Conservation (phyloP, 1,284 basidiomycete genomes). For the Pseudomicrostroma phylloplanum region DNA sequence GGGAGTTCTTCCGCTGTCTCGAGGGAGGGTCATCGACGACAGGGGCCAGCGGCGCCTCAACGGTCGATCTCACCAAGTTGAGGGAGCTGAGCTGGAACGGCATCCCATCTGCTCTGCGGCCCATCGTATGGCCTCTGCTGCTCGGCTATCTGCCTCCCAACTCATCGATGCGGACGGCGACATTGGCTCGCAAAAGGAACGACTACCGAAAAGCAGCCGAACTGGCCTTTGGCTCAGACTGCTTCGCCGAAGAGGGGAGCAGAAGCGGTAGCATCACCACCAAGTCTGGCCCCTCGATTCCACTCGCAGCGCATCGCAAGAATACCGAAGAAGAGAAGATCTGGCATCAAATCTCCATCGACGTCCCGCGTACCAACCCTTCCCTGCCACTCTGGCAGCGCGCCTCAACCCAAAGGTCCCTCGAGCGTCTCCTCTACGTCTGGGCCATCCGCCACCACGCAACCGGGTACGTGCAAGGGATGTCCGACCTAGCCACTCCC, state of each 20-base stretch:
- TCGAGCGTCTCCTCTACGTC: slow-evolving; percentile 49
- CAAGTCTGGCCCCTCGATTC: neutral
- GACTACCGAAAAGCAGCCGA: slow-evolving; percentile 86
- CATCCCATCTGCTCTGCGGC: slow-evolving; percentile 77
- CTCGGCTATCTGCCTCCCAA: slow-evolving; percentile 80
- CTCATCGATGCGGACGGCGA: slow-evolving; percentile 66
- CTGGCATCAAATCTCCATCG: slow-evolving; percentile 50
- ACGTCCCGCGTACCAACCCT: slow-evolving; percentile 49
- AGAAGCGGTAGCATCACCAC: neutral
- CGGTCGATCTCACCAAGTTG: slow-evolving; percentile 60
- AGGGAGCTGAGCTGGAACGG: slow-evolving; percentile 93
- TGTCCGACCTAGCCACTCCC: slow-evolving; percentile 50
- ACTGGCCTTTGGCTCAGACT: slow-evolving; percentile 63
- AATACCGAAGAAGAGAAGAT: slow-evolving; percentile 38
- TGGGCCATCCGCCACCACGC: slow-evolving; percentile 50
- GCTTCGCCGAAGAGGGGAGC: slow-evolving; percentile 56
- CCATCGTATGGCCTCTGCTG: slow-evolving; percentile 88
- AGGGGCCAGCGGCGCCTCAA: neutral
- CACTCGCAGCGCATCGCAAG: neutral
- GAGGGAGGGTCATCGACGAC: slow-evolving; percentile 19
- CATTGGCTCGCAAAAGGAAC: slow-evolving; percentile 77
- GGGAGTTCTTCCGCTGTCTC: slow-evolving; percentile 34
- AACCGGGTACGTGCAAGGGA: slow-evolving; percentile 49
- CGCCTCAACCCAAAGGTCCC: slow-evolving; percentile 41
- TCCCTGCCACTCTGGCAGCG: slow-evolving; percentile 48